Evolutionary conservation across 495 filamentous ascomycete species (phyloP).

Genomic region (Cercophora scortea): DNA sequence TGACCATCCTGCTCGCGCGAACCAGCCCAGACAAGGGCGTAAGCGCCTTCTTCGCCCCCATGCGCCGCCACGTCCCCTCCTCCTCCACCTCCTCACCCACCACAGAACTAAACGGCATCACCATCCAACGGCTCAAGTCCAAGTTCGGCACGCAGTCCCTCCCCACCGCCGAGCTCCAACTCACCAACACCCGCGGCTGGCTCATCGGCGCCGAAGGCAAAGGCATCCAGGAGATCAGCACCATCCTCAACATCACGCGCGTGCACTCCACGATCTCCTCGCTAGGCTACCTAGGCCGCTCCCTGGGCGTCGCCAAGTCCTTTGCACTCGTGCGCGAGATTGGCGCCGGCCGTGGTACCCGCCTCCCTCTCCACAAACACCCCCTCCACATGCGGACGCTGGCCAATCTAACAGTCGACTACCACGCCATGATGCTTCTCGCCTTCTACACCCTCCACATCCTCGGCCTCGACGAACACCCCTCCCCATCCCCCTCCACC

Average conservation of each 20-base stretch:
- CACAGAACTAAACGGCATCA: slow-evolving; percentile 56
- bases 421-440: slow-evolving; percentile 53
- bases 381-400: slow-evolving; percentile 56
- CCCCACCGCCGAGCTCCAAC: slow-evolving; percentile 63
- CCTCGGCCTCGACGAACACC: slow-evolving; percentile 19
- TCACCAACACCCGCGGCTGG: slow-evolving; percentile 53
- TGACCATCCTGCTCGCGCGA: slow-evolving; percentile 64
- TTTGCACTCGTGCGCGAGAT: slow-evolving; percentile 38
- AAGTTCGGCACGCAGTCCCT: slow-evolving; percentile 64
- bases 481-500: neutral
- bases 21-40: slow-evolving; percentile 44
- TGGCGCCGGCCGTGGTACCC: slow-evolving; percentile 30
- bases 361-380: slow-evolving; percentile 40
- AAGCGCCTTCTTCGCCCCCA: slow-evolving; percentile 61
- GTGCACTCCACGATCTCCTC: slow-evolving; percentile 55
- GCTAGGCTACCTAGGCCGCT: slow-evolving; percentile 50
- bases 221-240: slow-evolving; percentile 58
- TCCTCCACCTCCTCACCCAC: slow-evolving; percentile 12
- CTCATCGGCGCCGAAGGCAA: slow-evolving; percentile 54
- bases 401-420: slow-evolving; percentile 36
- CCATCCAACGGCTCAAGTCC: slow-evolving; percentile 59
- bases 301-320: slow-evolving; percentile 52
- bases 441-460: slow-evolving; percentile 53
- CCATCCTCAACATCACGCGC: slow-evolving; percentile 62
- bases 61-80: slow-evolving; percentile 36